Base-by-base conservation (phyloP, 805 yeast species). In the Metschnikowia similis region DNA sequence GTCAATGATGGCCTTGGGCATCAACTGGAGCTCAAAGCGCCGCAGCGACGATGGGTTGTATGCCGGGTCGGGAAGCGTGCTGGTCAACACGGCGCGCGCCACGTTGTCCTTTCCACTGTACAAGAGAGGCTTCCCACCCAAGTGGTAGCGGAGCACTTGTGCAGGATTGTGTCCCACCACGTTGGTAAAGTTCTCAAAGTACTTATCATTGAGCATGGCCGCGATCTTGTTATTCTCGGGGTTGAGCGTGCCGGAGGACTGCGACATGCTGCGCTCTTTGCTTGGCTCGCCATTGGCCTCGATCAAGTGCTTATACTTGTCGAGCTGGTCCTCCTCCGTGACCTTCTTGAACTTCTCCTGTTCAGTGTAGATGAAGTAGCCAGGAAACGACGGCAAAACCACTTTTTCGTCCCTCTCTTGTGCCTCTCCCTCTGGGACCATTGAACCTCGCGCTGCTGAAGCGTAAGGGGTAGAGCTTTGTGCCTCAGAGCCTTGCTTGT, bases 1-100 rank as follows among this genome's bases (percentile, higher is more conserved):
- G 60, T 89, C 92, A 45, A 88, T 74, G 47, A 94, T 92, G 47
- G 90, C 81, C 64, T 89, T 89, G 2, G 99, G 99, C 97, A 92
- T 92, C 48, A 94, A 66, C 64, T 94, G 99, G 50, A 92, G 69
- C 66, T 94, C 99, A 62, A 89, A 87, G 31, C 77, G 79, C 56
- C 92, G 76, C 11, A 53, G 38, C 16, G 84, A 75, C 32, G 83
- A 67, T 6, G 89, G 88, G 52, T 85, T 80, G 56, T 70, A 82
- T 1, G 79, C 77, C 3, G 88, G 87, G 0, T 59, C 66, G 9
- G 96, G 89, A 8, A 87, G 68, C 9, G 66, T 59, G 53, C 28
- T 60, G 61, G 41, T 63, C 56, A 52, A 60, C 11, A 81, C 70
- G 41, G 77, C 69, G 16, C 74, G 66, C 26, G 81, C 77, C 5